phyloP scores from a whole-genome alignment of 345 rosid genomes.

The Brassica cretica region DNA sequence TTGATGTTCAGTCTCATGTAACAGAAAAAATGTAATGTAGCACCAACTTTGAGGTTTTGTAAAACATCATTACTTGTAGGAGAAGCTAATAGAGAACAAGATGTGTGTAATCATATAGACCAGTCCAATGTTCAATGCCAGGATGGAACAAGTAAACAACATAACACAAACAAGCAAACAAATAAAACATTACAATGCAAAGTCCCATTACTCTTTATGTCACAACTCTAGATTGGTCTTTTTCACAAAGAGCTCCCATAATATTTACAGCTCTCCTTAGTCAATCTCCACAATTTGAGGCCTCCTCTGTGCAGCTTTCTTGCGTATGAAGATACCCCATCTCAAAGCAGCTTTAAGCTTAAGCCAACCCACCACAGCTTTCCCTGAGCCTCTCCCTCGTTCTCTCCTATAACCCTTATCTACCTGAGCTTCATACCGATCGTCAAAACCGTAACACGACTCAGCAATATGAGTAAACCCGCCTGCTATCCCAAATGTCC shows the following conservation, averaged over 20 bases:
- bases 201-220: background rate
- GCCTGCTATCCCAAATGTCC: conserved; percentile 48
- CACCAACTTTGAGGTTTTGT: conserved; percentile 7
- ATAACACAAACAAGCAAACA: background rate
- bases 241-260: background rate
- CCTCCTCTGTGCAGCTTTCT: conserved; percentile 39
- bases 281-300: conserved; percentile 33
- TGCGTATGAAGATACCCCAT: conserved; percentile 91
- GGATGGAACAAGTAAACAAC: background rate
- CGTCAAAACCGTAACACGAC: conserved; percentile 49
- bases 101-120: conserved; percentile 15
- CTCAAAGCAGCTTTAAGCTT: conserved; percentile 79
- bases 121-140: background rate
- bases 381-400: conserved; percentile 61
- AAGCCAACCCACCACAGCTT: conserved; percentile 93
- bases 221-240: background rate
- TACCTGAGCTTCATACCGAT: conserved; percentile 50
- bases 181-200: background rate
- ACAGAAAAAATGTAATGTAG: conserved; percentile 15
- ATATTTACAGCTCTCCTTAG: conserved; percentile 3
- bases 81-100: conserved; percentile 20
- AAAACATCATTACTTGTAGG: conserved; percentile 22
- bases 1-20: conserved; percentile 25
- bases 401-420: conserved; percentile 39
- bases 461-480: conserved; percentile 50